Base-by-base conservation (phyloP, 306 rosid genomes). In the Ziziphus jujuba region DNA sequence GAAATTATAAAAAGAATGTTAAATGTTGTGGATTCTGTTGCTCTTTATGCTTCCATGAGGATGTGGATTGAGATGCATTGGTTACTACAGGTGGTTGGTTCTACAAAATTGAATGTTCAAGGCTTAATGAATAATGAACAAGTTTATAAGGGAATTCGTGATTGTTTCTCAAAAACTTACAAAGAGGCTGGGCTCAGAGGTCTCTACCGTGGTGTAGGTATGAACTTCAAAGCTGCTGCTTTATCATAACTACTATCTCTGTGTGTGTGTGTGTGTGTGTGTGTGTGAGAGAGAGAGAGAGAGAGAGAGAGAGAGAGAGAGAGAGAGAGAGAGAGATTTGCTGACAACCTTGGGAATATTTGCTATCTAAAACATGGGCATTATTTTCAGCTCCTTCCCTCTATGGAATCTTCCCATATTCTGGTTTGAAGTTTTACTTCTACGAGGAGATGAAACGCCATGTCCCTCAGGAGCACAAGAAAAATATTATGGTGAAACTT, bases 131-230 rank as follows among this genome's bases (percentile, higher is more conserved):
- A 65, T 20, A 72, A 16, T 53, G 95, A 82, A 68, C 88, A 75
- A 67, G 62, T 86, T 63, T 86, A 90, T 74, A 81, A 69, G 75
- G 98, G 97, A 71, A 93, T 93, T 77, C 68, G 71, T 61, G 91
- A 93, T 69, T 90, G 98, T 83, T 86, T 90, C 86, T 72, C 84
- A 7, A 88, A 75, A 72, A 93, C 96, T 35, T 86, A 74, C 60
- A 93, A 65, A 75, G 93, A 79, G 63, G 89, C 95, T 50, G 91
- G 98, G 63, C 8, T 88, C 38, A 83, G 90, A 84, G 90, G 96
- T 64, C 98, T 93, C 69, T 93, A 93, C 69, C 85, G 96, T 25
- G 98, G 98, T 35, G 95, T 90, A 9, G 97, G 98, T 93, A 88
- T 51, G 95, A 49, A 44, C 62, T 63, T 68, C 28, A 35, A 77